Evolutionary conservation across 768 basidiomycete species (phyloP), one percentile per base, ranked within the genome.

Genomic region (Kwoniella bestiolae): DNA sequence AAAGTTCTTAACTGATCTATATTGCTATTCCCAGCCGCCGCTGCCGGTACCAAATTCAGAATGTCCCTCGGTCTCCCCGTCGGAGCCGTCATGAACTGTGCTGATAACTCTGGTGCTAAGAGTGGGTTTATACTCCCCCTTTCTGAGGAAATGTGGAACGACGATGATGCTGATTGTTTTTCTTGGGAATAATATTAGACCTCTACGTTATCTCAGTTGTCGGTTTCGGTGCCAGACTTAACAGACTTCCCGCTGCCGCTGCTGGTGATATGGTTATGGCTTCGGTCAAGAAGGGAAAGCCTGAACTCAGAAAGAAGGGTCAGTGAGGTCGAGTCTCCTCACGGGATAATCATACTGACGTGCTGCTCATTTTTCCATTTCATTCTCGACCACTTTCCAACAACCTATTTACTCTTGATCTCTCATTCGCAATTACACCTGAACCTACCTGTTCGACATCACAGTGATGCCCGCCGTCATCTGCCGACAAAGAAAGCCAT

Each of bases 261-360:
- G 83, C 83, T 61, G 83, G 82, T 66, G 81, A 81, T 76, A 81
- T 81, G 80, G 80, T 81, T 66, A 81, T 80, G 78, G 92, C 92
- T 65, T 92, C 91, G 58, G 96, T 99, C 79, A 98, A 99, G 88
- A 98, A 98, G 87, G 96, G 96, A 83, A 98, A 99, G 86, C 96
- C 96, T 35, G 96, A 99, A 84, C 84, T 99, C 81, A 89, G 96
- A 84, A 99, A 99, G 87, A 99, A 99, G 86, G 95, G 93, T 95
- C 82, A 79, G 93, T 86, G 4, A 64, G 51, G 23, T 8, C 29
- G n/a, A n/a, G n/a, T n/a, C n/a, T n/a, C n/a, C n/a, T n/a, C n/a
- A n/a, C n/a, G n/a, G n/a, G n/a, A n/a, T n/a, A n/a, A n/a, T n/a
- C n/a, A n/a, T n/a, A n/a, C n/a, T 63, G 60, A 28, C 38, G 49